phyloP scores from a whole-genome alignment of 2,329 filamentous ascomycete genomes.

The Cladosporium sp. region DNA sequence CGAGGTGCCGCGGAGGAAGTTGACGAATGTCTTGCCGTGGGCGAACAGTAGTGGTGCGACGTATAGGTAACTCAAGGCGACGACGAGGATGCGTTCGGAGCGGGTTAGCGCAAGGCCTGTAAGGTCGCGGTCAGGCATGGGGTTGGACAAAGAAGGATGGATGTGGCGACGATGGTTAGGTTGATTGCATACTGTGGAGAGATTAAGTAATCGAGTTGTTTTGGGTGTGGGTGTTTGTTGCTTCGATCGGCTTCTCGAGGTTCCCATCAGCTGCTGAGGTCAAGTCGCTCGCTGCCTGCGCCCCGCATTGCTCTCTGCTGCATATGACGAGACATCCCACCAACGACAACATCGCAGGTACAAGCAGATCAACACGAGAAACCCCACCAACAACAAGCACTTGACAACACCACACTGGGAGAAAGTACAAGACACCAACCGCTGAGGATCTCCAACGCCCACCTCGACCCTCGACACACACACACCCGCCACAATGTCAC shows the following conservation, averaged over 20 bases:
- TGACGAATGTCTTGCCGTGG: conserved; percentile 21
- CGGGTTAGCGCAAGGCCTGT: conserved; percentile 29
- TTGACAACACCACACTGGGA: not conserved
- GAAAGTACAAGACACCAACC: not conserved
- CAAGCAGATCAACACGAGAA: no score
- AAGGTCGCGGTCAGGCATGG: conserved; percentile 17
- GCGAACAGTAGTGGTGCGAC: conserved; percentile 27
- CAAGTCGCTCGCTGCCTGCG: no score
- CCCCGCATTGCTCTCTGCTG: no score
- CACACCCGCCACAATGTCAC: conserved; percentile 34
- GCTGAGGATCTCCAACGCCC: conserved; percentile 29
- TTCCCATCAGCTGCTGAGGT: no score
- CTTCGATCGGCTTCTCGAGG: conserved; percentile 3
- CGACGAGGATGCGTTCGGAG: conserved; percentile 30
- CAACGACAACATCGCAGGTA: not conserved
- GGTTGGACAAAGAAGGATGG: not conserved
- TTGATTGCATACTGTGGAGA: conserved; percentile 3
- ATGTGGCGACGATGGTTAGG: not conserved
- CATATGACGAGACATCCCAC: conserved; percentile 9
- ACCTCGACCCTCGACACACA: conserved; percentile 46
- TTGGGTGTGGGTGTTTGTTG: not conserved
- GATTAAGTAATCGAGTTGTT: not conserved
- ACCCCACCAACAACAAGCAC: not conserved
- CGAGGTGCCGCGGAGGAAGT: conserved; percentile 19
- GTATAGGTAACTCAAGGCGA: conserved; percentile 31